Percentiles rank a stretch among this genome's conserved stretches.
These are phyloP conservation scores for Gamsiella multidivaricata DNA, from an alignment of 192 early-diverging fungal species.

Conservation along the genomic window DNA sequence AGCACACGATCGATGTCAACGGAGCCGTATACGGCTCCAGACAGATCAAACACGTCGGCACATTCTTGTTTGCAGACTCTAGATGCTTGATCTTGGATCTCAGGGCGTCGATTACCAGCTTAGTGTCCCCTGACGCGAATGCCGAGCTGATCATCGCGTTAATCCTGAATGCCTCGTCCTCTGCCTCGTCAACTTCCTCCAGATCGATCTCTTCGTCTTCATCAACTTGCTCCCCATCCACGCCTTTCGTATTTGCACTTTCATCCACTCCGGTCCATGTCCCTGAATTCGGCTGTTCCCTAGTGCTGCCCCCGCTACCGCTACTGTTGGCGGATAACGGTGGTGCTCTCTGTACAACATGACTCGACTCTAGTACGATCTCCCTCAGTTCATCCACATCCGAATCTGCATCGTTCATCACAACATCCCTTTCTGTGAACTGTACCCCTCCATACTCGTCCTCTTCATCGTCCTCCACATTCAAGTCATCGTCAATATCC, in stretches of 20 bases:
- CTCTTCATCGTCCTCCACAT: conserved; percentile 86
- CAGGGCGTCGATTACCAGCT: conserved; percentile 84
- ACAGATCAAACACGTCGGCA: conserved; percentile 83
- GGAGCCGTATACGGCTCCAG: conserved; percentile 79
- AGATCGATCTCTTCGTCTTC: conserved; percentile 49
- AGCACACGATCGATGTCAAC: conserved; percentile 82
- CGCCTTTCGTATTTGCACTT: conserved; percentile 19
- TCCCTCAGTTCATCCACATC: conserved; percentile 53
- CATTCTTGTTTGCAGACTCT: conserved; percentile 57
- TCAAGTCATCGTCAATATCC: conserved; percentile 83
- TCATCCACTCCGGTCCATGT: conserved; percentile 38
- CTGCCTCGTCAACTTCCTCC: conserved; percentile 30
- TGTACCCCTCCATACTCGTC: conserved; percentile 78
- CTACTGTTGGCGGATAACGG: conserved; percentile 1
- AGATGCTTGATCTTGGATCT: conserved; percentile 76
- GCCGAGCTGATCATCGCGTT: conserved; percentile 12
- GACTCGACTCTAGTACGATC: conserved; percentile 55
- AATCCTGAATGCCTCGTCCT: conserved; percentile 32
- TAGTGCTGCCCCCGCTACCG: conserved; percentile 6
- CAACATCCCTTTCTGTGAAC: conserved; percentile 78
- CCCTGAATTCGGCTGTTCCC: no score
- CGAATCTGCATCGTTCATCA: conserved; percentile 54
- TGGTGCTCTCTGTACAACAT: conserved; percentile 17
- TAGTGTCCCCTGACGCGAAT: conserved; percentile 54
- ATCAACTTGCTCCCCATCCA: conserved; percentile 29